Conservation (phyloP, 257 asterid species). For the Ocimum tenuiflorum region DNA sequence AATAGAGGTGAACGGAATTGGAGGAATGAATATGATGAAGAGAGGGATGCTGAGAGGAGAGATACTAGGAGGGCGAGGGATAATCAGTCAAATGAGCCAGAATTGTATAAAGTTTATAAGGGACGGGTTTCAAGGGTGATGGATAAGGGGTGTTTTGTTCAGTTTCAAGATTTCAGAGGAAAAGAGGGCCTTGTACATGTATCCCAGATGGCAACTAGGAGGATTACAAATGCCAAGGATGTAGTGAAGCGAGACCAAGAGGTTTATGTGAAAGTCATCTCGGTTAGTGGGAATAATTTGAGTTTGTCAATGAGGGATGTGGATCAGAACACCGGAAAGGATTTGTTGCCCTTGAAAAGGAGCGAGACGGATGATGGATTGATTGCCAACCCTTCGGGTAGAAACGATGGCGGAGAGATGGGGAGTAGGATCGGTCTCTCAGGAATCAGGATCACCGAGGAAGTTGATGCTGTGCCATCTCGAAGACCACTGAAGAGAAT, state of each 20-base stretch:
- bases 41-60: constrained; percentile 38
- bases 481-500: constrained; percentile 77
- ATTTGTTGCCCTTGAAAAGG: constrained; percentile 75
- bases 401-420: constrained; percentile 44
- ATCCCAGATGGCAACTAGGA: constrained; percentile 76
- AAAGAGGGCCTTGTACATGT: constrained; percentile 88
- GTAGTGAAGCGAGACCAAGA: constrained; percentile 87
- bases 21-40: constrained; percentile 36
- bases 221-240: constrained; percentile 81
- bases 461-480: constrained; percentile 55
- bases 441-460: constrained; percentile 62
- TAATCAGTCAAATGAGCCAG: constrained; percentile 44
- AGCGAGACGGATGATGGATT: constrained; percentile 44
- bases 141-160: constrained; percentile 95
- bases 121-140: constrained; percentile 87
- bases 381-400: constrained; percentile 43
- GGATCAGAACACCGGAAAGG: constrained; percentile 82
- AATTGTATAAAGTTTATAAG: constrained; percentile 60
- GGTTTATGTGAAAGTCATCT: constrained; percentile 79
- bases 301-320: constrained; percentile 91
- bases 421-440: constrained; percentile 72
- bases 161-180: constrained; percentile 59
- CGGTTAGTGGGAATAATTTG: constrained; percentile 69
- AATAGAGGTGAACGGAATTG: constrained; percentile 24
- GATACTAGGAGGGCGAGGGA: constrained; percentile 25